Percentiles rank a stretch among this genome's conserved stretches.
Evolutionary conservation across 768 basidiomycete genomes (phyloP).

Genomic region (Dioszegia aurantiaca): DNA sequence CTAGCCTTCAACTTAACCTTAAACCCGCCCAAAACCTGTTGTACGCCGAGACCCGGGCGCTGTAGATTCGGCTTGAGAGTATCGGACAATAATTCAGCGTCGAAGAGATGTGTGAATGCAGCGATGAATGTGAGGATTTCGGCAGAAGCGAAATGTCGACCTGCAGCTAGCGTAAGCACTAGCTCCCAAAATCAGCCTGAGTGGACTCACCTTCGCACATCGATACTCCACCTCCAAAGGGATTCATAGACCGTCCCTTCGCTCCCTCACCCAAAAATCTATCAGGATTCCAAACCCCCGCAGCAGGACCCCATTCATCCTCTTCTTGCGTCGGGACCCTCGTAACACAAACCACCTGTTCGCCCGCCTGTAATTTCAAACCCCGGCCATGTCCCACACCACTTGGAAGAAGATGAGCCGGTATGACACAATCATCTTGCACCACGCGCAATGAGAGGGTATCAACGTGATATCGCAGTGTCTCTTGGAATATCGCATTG

Average conservation of each 20-base stretch:
- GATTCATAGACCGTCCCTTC: conserved; percentile 21
- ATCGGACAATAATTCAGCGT: conserved; percentile 19
- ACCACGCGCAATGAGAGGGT: conserved; percentile 25
- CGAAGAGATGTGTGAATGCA: conserved; percentile 17
- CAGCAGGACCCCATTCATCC: conserved; percentile 24
- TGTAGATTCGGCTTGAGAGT: conserved; percentile 17
- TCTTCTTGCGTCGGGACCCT: background rate
- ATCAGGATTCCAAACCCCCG: conserved; percentile 21
- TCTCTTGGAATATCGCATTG: conserved; percentile 31
- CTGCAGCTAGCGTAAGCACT: conserved; percentile 10
- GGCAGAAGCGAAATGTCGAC: conserved; percentile 32
- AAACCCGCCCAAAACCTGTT: conserved; percentile 22
- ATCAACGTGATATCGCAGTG: conserved; percentile 26
- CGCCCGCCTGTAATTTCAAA: conserved; percentile 16
- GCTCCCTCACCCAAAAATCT: conserved; percentile 15
- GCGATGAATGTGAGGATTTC: conserved; percentile 33
- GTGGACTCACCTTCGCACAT: conserved; percentile 33
- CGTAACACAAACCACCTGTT: conserved; percentile 27
- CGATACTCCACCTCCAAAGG: conserved; percentile 35
- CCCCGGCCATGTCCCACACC: conserved; percentile 10
- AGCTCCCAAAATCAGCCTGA: background rate
- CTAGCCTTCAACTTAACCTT: conserved; percentile 15
- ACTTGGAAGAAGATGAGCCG: conserved; percentile 8
- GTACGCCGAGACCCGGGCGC: conserved; percentile 25
- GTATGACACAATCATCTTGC: conserved; percentile 20